phyloP scores from a whole-genome alignment of 257 asterid species.

The Solanum pimpinellifolium region DNA sequence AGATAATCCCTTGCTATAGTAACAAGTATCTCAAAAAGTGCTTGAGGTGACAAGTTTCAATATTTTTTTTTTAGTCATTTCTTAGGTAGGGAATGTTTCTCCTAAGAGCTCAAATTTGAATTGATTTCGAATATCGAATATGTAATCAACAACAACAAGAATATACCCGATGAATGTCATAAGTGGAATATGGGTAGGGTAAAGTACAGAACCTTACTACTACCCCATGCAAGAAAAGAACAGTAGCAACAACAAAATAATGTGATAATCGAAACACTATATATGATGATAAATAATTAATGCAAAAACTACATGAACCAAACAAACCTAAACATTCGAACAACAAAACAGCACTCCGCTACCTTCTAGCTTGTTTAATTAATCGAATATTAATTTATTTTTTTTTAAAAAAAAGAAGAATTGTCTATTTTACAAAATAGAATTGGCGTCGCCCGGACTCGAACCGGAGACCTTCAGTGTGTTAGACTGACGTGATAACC shows the following conservation, averaged over 20 bases:
- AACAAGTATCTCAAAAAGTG: background rate
- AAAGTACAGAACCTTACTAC: background rate
- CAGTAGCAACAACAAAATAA: background rate
- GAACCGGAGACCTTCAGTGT: constrained; percentile 90
- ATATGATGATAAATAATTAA: no score
- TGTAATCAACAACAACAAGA: background rate
- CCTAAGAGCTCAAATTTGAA: background rate
- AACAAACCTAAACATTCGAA: background rate
- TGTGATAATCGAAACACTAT: background rate
- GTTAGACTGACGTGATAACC: constrained; percentile 92
- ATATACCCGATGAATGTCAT: background rate
- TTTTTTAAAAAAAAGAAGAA: background rate
- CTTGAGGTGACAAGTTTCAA: background rate
- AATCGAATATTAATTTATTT: background rate
- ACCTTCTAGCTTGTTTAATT: background rate
- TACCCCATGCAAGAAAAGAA: background rate
- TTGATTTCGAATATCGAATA: background rate
- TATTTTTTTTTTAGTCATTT: background rate
- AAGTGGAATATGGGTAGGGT: background rate
- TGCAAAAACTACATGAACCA: background rate
- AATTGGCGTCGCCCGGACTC: constrained; percentile 69
- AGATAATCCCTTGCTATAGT: background rate
- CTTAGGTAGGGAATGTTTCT: background rate
- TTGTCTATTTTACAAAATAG: background rate
- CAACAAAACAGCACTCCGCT: background rate